Percentiles rank a stretch among this genome's conserved stretches.
These are phyloP conservation scores for Perkinsus chesapeaki DNA, from an alignment of 169 alveolate species.

Conservation along the genomic window DNA sequence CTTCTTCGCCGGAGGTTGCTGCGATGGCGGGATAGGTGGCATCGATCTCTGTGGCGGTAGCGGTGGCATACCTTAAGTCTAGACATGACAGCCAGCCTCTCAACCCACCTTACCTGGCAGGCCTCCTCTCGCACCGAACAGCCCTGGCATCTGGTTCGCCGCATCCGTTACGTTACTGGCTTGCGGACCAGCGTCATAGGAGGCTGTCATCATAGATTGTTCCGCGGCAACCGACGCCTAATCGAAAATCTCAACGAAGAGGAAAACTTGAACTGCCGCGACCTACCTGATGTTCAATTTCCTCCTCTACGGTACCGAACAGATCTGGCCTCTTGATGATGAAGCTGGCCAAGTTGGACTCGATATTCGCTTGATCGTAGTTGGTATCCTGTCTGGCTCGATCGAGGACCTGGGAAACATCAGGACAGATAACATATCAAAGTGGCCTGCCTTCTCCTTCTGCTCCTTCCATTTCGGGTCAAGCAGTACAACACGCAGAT, in stretches of 20 bases:
- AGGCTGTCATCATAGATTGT: background rate
- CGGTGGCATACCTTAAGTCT: background rate
- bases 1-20: background rate
- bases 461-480: slow-evolving; percentile 92
- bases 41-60: background rate
- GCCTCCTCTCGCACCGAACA: background rate
- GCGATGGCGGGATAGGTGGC: background rate
- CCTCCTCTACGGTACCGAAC: slow-evolving; percentile 81
- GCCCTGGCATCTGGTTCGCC: background rate
- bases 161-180: background rate
- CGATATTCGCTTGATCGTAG: slow-evolving; percentile 73
- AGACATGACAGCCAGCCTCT: background rate
- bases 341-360: slow-evolving; percentile 68
- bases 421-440: background rate
- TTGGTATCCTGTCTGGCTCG: slow-evolving; percentile 76
- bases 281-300: slow-evolving; percentile 4
- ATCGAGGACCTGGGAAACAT: slow-evolving; percentile 35
- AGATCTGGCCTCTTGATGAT: slow-evolving; percentile 80
- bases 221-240: background rate
- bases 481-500: slow-evolving; percentile 80
- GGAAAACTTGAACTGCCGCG: background rate
- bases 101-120: background rate
- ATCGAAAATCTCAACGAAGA: background rate
- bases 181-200: background rate
- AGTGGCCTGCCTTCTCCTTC: background rate